These are phyloP conservation scores for Onygenales sp. DNA, from an alignment of 2,329 filamentous ascomycete genomes.

Conservation along the genomic window DNA sequence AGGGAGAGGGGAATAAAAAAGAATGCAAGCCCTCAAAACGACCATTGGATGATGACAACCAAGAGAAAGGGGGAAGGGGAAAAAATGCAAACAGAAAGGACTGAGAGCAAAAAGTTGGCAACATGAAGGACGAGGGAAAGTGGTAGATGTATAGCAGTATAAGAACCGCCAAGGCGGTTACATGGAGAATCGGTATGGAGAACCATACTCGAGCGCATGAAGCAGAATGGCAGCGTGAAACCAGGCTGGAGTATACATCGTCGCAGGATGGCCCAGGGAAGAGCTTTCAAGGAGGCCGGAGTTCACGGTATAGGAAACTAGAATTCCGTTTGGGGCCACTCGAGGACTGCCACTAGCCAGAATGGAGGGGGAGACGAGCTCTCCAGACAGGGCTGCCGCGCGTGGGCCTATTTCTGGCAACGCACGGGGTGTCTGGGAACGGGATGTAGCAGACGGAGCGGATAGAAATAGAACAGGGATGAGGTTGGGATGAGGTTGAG, in stretches of 20 bases:
- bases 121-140: slow-evolving; percentile 1
- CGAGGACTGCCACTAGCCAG: neutral
- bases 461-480: neutral
- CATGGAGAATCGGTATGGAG: slow-evolving; percentile 7
- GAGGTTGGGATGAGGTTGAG: neutral
- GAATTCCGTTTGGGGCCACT: neutral
- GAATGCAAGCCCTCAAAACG: slow-evolving; percentile 13
- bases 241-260: slow-evolving; percentile 5
- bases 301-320: neutral
- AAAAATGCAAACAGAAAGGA: slow-evolving; percentile 5
- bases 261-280: slow-evolving; percentile 3
- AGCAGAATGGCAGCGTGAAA: slow-evolving; percentile 15
- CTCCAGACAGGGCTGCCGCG: neutral
- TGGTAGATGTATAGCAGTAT: slow-evolving; percentile 1
- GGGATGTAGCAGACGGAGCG: neutral
- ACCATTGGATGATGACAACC: slow-evolving; percentile 7
- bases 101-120: slow-evolving; percentile 5
- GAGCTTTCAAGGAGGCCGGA: neutral
- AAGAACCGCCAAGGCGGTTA: slow-evolving; percentile 7
- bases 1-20: slow-evolving; percentile 10
- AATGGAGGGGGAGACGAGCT: neutral
- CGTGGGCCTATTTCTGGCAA: neutral
- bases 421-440: neutral
- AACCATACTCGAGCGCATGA: slow-evolving; percentile 15
- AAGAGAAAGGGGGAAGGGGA: slow-evolving; percentile 6